Base-by-base conservation (phyloP, 768 basidiomycete genomes). In the Tricholoma hemisulphureum region DNA sequence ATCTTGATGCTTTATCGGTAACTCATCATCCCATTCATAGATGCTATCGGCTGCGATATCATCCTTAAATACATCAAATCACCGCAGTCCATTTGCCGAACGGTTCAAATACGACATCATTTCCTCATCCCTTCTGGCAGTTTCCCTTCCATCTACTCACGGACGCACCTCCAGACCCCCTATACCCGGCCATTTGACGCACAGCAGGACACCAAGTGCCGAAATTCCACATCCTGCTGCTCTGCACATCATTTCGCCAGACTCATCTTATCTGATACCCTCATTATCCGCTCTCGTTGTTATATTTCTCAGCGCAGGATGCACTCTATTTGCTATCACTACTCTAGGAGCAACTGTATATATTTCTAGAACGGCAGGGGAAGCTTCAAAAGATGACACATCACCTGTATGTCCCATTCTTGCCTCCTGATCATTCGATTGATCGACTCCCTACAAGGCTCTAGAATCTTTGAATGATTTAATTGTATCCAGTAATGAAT, bases 51-150 rank as follows among this genome's bases (percentile, higher is more conserved):
- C 76, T 28, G 55, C 76, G 28, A 71, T 82, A 32, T 70, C 76
- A 5, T 67, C 72, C 39, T 50, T 73, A 9, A 67, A 73, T 31
- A 61, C 69, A 8, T 65, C 77, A 23, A 70, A 61, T 57, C 68
- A 75, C 6, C 69, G 77, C 3, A 80, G 72, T 60, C 77, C 80
- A 18, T 88, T 91, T 63, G 82, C 83, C 8, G 90, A 93, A 71
- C 86, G 82, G 39, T 91, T 93, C 82, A 91, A 91, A 69, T 92
- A 91, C 78, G 84, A 83, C 58, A 82, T 92, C 3, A 91, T 92
- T 58, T 90, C 90, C 3, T 91, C 90, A 2, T 84, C 89, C 7
- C 76, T 92, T 8, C 78, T 92, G n/a, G 83, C 88, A 7, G 63
- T 53, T 75, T 86, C 56, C 65, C 84, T 37, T 62, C 80, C 28